phyloP scores from a whole-genome alignment of 371 early-diverging fungal genomes.

The Syncephalastrum racemosum region DNA sequence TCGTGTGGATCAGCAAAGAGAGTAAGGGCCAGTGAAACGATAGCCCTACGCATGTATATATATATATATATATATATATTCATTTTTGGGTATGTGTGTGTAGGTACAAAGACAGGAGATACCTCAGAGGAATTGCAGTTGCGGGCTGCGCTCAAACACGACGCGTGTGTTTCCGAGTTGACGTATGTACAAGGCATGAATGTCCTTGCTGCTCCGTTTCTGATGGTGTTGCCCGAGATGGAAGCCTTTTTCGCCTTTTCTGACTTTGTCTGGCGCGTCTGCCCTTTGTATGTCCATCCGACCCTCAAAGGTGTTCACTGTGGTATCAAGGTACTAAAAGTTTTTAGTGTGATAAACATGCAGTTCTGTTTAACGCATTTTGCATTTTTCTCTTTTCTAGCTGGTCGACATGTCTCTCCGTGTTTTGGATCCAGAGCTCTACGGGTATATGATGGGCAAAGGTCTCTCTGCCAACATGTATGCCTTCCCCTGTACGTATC shows the following conservation, averaged over 20 bases:
- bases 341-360: neutral
- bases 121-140: constrained; percentile 21
- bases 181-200: constrained; percentile 97
- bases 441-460: constrained; percentile 71
- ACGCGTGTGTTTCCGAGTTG: constrained; percentile 34
- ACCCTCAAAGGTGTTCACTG: constrained; percentile 90
- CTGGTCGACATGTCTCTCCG: constrained; percentile 81
- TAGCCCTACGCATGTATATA: too few relatives aligned
- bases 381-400: constrained; percentile 35
- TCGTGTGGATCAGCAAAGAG: constrained; percentile 69
- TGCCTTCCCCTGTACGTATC: constrained; percentile 83
- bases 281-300: constrained; percentile 92
- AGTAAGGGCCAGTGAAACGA: too few relatives aligned
- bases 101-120: constrained; percentile 12
- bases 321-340: constrained; percentile 69
- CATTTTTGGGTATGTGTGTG: neutral
- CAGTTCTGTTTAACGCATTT: neutral
- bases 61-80: too few relatives aligned
- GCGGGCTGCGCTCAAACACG: constrained; percentile 6
- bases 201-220: constrained; percentile 89
- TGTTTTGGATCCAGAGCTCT: constrained; percentile 74
- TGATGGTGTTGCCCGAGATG: constrained; percentile 89
- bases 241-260: constrained; percentile 89
- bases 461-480: constrained; percentile 77
- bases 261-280: constrained; percentile 78